phyloP scores from a whole-genome alignment of 2,329 filamentous ascomycete species.

The Fusarium sp. region DNA sequence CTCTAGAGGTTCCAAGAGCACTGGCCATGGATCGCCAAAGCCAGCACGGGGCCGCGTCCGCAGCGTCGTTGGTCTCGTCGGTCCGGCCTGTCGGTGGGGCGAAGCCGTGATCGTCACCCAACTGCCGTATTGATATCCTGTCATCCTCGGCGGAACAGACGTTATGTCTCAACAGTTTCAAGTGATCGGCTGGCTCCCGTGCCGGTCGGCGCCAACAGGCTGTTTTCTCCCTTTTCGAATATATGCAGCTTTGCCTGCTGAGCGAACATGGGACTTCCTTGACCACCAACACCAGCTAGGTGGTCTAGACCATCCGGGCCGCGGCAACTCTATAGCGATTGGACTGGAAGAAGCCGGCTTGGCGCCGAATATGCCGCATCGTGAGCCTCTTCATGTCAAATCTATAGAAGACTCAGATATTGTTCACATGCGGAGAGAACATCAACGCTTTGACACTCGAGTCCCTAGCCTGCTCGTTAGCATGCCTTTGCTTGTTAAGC shows the following conservation, averaged over 20 bases:
- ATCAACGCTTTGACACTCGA: conserved; percentile 22
- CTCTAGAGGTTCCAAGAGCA: neutral
- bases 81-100: conserved; percentile 1
- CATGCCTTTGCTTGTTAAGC: neutral
- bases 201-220: neutral
- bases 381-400: neutral
- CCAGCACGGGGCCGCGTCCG: neutral
- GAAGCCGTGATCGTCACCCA: neutral
- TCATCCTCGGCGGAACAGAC: neutral
- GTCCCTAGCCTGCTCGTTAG: neutral
- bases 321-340: conserved; percentile 15
- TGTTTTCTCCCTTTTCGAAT: conserved; percentile 5
- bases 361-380: conserved; percentile 4
- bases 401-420: neutral
- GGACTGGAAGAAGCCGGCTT: neutral
- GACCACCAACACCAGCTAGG: neutral
- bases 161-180: conserved; percentile 13
- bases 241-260: conserved; percentile 6
- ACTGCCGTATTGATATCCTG: neutral
- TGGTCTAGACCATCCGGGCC: conserved; percentile 5
- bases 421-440: conserved; percentile 9
- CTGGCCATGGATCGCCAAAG: neutral
- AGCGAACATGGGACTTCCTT: conserved; percentile 3
- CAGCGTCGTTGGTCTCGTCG: neutral
- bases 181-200: neutral